Evolutionary conservation across 352 stramenopile species (phyloP).

Genomic region (Phytophthora rubi): DNA sequence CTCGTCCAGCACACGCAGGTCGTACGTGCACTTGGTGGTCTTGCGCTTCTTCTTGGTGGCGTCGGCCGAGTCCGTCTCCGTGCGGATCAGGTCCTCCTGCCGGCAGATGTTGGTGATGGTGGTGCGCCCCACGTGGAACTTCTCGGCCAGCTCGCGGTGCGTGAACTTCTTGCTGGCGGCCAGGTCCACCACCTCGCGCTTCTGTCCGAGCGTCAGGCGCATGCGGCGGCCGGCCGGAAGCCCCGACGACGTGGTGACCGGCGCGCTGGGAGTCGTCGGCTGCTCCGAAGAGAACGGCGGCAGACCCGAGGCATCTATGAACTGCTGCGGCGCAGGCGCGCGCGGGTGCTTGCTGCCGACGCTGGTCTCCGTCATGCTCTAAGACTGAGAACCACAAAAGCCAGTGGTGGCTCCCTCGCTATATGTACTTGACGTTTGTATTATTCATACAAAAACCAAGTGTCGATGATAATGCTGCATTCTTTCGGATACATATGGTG

Average conservation of each 20-base stretch:
- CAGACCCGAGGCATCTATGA: too few relatives aligned
- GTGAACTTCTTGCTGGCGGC: constrained; percentile 88
- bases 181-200: constrained; percentile 86
- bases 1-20: constrained; percentile 82
- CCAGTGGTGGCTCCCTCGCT: constrained; percentile 22
- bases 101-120: constrained; percentile 90
- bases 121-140: constrained; percentile 81
- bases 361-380: constrained; percentile 17
- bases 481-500: background rate
- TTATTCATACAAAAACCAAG: background rate
- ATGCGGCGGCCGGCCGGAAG: constrained; percentile 53
- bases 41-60: constrained; percentile 88
- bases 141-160: constrained; percentile 81
- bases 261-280: too few relatives aligned
- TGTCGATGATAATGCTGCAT: background rate
- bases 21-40: constrained; percentile 86
- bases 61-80: constrained; percentile 87
- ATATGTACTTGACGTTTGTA: constrained; percentile 18
- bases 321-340: too few relatives aligned
- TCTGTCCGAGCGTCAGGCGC: constrained; percentile 83
- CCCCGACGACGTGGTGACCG: background rate
- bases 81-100: constrained; percentile 84
- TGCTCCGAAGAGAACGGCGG: too few relatives aligned
- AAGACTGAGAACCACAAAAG: constrained; percentile 24
- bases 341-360: constrained; percentile 12